Conservation (phyloP, 176 grass and related monocot species). For the Poa pratensis region DNA sequence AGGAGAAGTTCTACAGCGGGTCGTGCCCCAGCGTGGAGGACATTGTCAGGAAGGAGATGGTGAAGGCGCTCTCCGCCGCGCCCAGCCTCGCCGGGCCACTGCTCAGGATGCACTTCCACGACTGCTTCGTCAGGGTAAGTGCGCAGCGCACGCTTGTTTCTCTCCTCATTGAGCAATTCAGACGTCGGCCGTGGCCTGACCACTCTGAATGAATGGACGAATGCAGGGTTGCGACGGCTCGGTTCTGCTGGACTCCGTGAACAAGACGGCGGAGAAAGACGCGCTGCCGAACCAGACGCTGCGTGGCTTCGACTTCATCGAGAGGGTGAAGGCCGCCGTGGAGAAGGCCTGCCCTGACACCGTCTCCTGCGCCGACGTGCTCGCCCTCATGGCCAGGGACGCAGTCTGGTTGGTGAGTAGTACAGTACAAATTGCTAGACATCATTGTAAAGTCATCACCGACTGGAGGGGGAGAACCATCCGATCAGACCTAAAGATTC, state of each 20-base stretch:
- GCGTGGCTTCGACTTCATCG: constrained; percentile 69
- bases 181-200: not conserved
- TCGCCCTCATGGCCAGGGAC: constrained; percentile 76
- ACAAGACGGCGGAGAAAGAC: constrained; percentile 73
- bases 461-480: not conserved
- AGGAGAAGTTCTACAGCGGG: constrained; percentile 61
- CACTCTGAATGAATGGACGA: not conserved
- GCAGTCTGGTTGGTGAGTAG: constrained; percentile 70
- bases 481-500: not conserved
- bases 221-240: constrained; percentile 85
- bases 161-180: no score
- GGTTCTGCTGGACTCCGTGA: constrained; percentile 61
- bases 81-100: constrained; percentile 86
- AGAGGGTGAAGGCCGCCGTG: constrained; percentile 78
- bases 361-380: constrained; percentile 86
- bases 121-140: constrained; percentile 93
- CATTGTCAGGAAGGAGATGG: constrained; percentile 61
- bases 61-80: constrained; percentile 47
- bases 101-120: constrained; percentile 91
- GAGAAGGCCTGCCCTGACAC: constrained; percentile 70
- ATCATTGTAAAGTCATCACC: no score
- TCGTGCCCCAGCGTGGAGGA: constrained; percentile 65
- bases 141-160: not conserved
- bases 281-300: constrained; percentile 67
- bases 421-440: not conserved